Evolutionary conservation across 2,329 filamentous ascomycete species (phyloP), one percentile per base, ranked within the genome.

Genomic region (Aspergillus quadricinctus): DNA sequence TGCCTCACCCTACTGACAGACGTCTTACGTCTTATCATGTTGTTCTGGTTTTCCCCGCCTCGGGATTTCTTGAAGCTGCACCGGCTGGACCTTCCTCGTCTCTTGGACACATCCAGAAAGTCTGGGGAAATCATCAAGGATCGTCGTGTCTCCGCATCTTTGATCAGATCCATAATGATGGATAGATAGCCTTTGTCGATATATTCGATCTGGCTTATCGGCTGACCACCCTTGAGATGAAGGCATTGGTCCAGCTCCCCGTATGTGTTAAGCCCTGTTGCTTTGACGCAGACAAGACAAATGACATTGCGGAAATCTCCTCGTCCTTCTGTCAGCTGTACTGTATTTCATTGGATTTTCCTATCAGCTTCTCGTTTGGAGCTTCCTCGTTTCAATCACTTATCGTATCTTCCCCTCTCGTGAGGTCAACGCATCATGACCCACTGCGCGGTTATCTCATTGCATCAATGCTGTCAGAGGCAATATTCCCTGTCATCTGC

Each of bases 341-440:
- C 31, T 37, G 31, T 37, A 7, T 17, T 37, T 3, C 14, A 17
- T 37, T 37, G 31, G 14, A 17, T 6, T 14, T 37, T 37, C 2
- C 5, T 56, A 31, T 52, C 43, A 41, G n/a, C 29, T 25, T 53
- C 25, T 61, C 63, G 62, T 57, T 63, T 64, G 55, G 58, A 62
- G 48, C 60, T 64, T 64, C 61, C 62, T 49, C 25, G 46, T 50
- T 52, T 37, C 54, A 52, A 51, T 57, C 57, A 52, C 50, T 35
- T 41, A 49, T 48, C 23, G 27, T 29, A 48, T 37, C 14, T 14
- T 59, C 52, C 52, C 53, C 53, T 53, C 48, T 53, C 45, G 37
- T 45, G 14, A 21, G 21, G n/a, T 23, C 29, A 35, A 17, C 14
- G 5, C 14, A 37, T 17, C 14, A 37, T 37, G 31, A 37, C 31